Evolutionary conservation across 1,284 basidiomycete species (phyloP).

Genomic region (Ustilago tritici): DNA sequence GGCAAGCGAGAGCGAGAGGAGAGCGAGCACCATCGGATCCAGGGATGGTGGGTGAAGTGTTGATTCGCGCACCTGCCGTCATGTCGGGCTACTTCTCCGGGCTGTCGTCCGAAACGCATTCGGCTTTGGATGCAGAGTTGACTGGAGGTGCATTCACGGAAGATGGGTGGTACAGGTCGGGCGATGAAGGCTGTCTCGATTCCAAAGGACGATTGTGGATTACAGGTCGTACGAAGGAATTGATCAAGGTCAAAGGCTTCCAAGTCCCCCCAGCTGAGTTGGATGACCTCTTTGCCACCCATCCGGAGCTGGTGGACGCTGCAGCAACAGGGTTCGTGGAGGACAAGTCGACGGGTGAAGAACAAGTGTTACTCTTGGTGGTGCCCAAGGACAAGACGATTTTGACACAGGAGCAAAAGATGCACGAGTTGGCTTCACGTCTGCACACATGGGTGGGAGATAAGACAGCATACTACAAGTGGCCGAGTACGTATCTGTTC

Average conservation of each 20-base stretch:
- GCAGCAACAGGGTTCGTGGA: conserved; percentile 39
- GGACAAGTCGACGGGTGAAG: conserved; percentile 36
- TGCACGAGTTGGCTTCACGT: conserved; percentile 30
- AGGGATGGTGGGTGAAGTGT: conserved; percentile 51
- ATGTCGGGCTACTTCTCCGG: conserved; percentile 61
- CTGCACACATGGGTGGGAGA: conserved; percentile 45
- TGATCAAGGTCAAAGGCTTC: conserved; percentile 61
- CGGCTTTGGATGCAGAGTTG: conserved; percentile 45
- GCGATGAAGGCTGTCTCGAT: conserved; percentile 60
- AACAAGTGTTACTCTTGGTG: conserved; percentile 41
- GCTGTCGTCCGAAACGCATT: conserved; percentile 47
- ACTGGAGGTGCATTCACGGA: conserved; percentile 46
- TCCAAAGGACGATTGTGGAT: conserved; percentile 58
- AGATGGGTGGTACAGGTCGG: conserved; percentile 56
- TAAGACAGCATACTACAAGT: conserved; percentile 56
- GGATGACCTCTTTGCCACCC: conserved; percentile 50
- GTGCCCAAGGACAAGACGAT: conserved; percentile 41
- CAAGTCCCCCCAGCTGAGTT: conserved; percentile 60
- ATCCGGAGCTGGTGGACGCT: conserved; percentile 45
- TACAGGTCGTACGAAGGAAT: conserved; percentile 57
- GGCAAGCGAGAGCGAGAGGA: conserved; percentile 33
- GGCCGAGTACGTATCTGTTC: conserved; percentile 49
- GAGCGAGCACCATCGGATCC: conserved; percentile 46
- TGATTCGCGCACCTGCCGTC: conserved; percentile 43
- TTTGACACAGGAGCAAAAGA: conserved; percentile 18